phyloP scores from a whole-genome alignment of 441 rosid species.

The Erodium trifolium region DNA sequence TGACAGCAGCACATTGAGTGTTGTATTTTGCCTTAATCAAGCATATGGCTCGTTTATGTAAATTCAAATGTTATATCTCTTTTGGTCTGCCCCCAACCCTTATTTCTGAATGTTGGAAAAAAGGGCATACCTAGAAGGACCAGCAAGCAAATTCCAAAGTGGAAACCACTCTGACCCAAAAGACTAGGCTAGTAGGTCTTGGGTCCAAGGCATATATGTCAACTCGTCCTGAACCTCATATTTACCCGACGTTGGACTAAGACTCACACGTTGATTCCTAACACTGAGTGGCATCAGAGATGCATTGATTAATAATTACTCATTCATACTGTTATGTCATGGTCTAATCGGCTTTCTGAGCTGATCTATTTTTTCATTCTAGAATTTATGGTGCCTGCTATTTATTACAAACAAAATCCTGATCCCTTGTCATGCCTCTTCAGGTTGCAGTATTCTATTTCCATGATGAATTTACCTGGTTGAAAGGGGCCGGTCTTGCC shows the following conservation, averaged over 20 bases:
- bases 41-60: background rate
- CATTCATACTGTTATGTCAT: background rate
- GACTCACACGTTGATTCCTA: background rate
- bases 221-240: too few relatives aligned
- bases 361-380: constrained; percentile 3
- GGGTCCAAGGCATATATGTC: too few relatives aligned
- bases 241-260: background rate
- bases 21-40: background rate
- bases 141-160: too few relatives aligned
- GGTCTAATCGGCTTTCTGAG: background rate
- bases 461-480: constrained; percentile 88
- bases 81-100: background rate
- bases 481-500: constrained; percentile 77
- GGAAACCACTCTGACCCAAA: too few relatives aligned
- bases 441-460: constrained; percentile 98
- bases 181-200: too few relatives aligned
- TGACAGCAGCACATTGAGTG: background rate
- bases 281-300: background rate
- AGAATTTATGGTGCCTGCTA: background rate
- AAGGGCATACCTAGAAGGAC: too few relatives aligned
- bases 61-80: background rate
- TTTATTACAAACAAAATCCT: background rate
- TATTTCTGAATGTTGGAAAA: background rate
- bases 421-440: constrained; percentile 15
- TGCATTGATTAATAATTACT: background rate